Conservation (phyloP, 2,329 filamentous ascomycete species). For the Alternaria arbusti region DNA sequence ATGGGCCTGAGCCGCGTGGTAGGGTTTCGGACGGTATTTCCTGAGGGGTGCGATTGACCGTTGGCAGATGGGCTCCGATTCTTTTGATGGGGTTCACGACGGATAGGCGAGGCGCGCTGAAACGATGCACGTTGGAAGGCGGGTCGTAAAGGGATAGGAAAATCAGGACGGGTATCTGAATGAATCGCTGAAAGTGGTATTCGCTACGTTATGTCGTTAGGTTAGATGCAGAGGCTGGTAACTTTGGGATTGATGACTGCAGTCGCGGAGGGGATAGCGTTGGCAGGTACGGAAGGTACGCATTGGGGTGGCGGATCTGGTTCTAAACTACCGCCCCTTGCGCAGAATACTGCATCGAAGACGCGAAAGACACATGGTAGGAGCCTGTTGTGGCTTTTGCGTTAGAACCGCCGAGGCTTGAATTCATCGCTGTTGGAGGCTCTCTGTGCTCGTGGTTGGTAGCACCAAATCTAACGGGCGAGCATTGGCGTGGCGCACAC, state of each 20-base stretch:
- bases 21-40: conserved; percentile 13
- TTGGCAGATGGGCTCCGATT: conserved; percentile 7
- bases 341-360: not conserved
- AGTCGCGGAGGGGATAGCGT: conserved; percentile 26
- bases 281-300: conserved; percentile 5
- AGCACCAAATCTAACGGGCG: conserved; percentile 24
- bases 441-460: conserved; percentile 42
- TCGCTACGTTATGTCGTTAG: conserved; percentile 18
- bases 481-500: conserved; percentile 21
- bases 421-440: conserved; percentile 27
- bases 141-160: conserved; percentile 17
- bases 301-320: conserved; percentile 14
- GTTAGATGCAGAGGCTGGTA: conserved; percentile 21
- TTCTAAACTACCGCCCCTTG: conserved; percentile 15
- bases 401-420: conserved; percentile 41
- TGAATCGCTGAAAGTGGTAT: conserved; percentile 12
- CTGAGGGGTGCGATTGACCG: conserved; percentile 12
- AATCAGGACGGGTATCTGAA: conserved; percentile 11
- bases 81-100: conserved; percentile 20
- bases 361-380: conserved; percentile 18
- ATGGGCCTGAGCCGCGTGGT: conserved; percentile 18
- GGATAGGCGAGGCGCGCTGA: conserved; percentile 42
- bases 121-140: conserved; percentile 43
- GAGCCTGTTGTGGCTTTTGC: conserved; percentile 27
- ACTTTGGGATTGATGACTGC: conserved; percentile 17